Evolutionary conservation across 768 basidiomycete genomes (phyloP).

Genomic region (Phylloporus sp.): DNA sequence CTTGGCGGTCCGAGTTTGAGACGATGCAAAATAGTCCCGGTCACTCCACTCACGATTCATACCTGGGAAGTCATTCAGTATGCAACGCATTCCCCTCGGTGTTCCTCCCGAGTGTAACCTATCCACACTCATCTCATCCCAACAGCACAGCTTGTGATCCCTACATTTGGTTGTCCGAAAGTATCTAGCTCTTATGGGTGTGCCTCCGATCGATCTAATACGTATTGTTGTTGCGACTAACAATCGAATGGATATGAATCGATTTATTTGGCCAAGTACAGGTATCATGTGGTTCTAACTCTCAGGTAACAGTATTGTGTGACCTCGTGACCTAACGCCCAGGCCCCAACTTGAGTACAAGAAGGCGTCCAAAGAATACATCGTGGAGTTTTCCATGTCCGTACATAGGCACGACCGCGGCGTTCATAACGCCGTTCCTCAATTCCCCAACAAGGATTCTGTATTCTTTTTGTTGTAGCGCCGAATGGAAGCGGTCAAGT

Average conservation of each 20-base stretch:
- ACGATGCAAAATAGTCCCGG: background rate
- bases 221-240: background rate
- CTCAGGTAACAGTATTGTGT: background rate
- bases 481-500: slow-evolving; percentile 14
- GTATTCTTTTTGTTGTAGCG: slow-evolving; percentile 7
- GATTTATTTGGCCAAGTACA: too few relatives aligned
- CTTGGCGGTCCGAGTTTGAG: background rate
- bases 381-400: background rate
- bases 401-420: slow-evolving; percentile 10
- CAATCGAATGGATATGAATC: too few relatives aligned
- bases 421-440: slow-evolving; percentile 9
- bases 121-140: background rate
- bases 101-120: background rate
- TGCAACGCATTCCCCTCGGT: background rate
- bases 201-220: slow-evolving; percentile 2
- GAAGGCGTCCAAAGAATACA: slow-evolving; percentile 8
- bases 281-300: slow-evolving; percentile 4
- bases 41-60: background rate
- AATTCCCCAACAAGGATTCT: background rate
- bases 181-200: slow-evolving; percentile 6
- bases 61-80: background rate
- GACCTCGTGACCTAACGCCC: slow-evolving; percentile 6
- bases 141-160: slow-evolving; percentile 2
- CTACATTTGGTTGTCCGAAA: background rate
- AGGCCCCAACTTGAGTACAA: background rate